Evolutionary conservation across 805 yeast genomes (phyloP).

Genomic region (Suhomyces tanzawaensis): DNA sequence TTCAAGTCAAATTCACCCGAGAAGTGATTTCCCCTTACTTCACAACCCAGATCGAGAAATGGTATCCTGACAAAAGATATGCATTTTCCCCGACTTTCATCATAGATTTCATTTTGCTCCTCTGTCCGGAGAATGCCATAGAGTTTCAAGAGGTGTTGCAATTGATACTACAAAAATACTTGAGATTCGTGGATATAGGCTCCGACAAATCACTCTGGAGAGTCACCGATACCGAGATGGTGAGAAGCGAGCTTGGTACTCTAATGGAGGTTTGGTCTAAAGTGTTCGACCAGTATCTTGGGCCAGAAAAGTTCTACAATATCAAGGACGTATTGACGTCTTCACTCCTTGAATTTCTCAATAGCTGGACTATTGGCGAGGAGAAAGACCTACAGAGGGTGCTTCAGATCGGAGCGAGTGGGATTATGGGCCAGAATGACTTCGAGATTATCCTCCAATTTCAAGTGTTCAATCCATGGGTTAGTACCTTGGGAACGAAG

Average conservation of each 20-base stretch:
- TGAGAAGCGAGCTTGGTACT: constrained; percentile 4
- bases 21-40: constrained; percentile 21
- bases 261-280: constrained; percentile 14
- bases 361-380: not conserved
- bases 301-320: not conserved
- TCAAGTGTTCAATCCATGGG: constrained; percentile 39
- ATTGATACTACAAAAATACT: constrained; percentile 10
- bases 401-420: not conserved
- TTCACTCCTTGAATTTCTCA: not conserved
- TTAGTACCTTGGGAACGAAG: constrained; percentile 14
- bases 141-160: constrained; percentile 6
- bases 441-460: constrained; percentile 23
- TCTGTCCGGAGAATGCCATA: constrained; percentile 10
- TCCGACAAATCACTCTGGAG: not conserved
- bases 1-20: constrained; percentile 13
- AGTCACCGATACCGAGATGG: not conserved
- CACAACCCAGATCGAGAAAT: constrained; percentile 8
- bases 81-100: constrained; percentile 13
- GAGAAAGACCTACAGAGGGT: not conserved
- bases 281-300: constrained; percentile 14
- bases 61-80: constrained; percentile 15
- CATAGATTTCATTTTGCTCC: constrained; percentile 20
- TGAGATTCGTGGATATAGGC: constrained; percentile 8
- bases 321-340: constrained; percentile 1
- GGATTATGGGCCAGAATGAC: not conserved